Conservation (phyloP, 768 basidiomycete species). For the Boletus eberwhitei region DNA sequence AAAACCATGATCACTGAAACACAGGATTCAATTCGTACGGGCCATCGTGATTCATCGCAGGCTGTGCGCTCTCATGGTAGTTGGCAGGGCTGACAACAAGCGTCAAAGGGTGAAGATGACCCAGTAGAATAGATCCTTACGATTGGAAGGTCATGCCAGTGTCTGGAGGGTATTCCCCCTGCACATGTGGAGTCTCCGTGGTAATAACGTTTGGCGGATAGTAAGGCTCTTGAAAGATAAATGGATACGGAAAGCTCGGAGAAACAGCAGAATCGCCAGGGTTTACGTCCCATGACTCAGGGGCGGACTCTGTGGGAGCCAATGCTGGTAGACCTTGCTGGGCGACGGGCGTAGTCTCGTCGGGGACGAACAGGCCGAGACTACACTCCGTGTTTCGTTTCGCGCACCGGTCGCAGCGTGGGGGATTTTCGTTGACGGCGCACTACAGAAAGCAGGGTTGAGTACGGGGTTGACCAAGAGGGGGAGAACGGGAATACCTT, state of each 20-base stretch:
- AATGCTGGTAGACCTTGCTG: slow-evolving; percentile 5
- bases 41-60: slow-evolving; percentile 2
- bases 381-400: slow-evolving; percentile 2
- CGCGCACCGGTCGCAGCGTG: slow-evolving; percentile 18
- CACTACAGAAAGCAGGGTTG: slow-evolving; percentile 12
- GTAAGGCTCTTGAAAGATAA: background rate
- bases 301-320: background rate
- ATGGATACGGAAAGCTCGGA: background rate
- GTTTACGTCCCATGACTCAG: slow-evolving; percentile 4
- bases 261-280: slow-evolving; percentile 4
- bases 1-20: slow-evolving; percentile 9
- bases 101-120: background rate
- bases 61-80: slow-evolving; percentile 12
- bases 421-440: slow-evolving; percentile 12
- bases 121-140: slow-evolving; percentile 5
- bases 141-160: background rate
- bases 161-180: slow-evolving; percentile 6
- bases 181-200: background rate
- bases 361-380: slow-evolving; percentile 13
- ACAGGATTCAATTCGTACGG: slow-evolving; percentile 4
- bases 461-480: background rate
- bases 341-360: background rate
- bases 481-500: slow-evolving; percentile 8
- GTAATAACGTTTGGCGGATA: background rate
- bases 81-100: slow-evolving; percentile 3